Conservation (phyloP, 495 filamentous ascomycete species). For the Aspergillus sclerotiicarbonarius region DNA sequence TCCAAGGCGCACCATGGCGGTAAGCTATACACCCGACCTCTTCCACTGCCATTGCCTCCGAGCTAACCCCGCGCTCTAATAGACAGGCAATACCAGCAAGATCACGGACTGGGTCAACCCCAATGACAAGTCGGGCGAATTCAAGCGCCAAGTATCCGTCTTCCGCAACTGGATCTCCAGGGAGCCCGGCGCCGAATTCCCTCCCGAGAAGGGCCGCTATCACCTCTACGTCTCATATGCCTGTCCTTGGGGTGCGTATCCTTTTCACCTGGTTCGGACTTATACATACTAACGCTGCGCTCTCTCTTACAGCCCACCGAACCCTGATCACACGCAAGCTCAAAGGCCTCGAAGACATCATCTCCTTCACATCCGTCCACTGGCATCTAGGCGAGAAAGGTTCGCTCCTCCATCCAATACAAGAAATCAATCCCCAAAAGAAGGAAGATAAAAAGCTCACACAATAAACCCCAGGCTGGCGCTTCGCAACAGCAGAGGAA, state of each 20-base stretch:
- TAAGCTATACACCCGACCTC: conserved; percentile 19
- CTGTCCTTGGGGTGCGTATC: conserved; percentile 63
- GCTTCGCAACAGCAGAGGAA: conserved; percentile 66
- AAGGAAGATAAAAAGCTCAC: neutral
- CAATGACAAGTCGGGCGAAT: conserved; percentile 76
- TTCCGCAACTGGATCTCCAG: conserved; percentile 73
- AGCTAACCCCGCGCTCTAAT: neutral
- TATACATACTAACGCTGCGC: neutral
- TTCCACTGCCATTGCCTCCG: neutral
- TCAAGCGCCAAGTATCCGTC: conserved; percentile 72
- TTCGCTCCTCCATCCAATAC: conserved; percentile 17
- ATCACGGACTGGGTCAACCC: conserved; percentile 85
- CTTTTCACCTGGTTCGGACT: neutral
- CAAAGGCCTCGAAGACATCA: conserved; percentile 66
- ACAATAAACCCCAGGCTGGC: conserved; percentile 62
- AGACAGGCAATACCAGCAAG: conserved; percentile 36
- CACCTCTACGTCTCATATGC: conserved; percentile 74
- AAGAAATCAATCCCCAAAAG: neutral
- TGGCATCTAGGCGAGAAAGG: conserved; percentile 66
- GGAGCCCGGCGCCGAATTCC: conserved; percentile 59
- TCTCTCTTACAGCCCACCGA: conserved; percentile 51
- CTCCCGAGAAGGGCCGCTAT: conserved; percentile 65
- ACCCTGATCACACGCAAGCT: conserved; percentile 65
- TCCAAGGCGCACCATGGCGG: conserved; percentile 39
- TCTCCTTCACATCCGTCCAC: conserved; percentile 64